A percentile compares a stretch with the other conserved stretches of the same genome.
These are phyloP conservation scores for Geotrichum fermentans DNA, from an alignment of 1,139 yeast genomes.

Conservation along the genomic window DNA sequence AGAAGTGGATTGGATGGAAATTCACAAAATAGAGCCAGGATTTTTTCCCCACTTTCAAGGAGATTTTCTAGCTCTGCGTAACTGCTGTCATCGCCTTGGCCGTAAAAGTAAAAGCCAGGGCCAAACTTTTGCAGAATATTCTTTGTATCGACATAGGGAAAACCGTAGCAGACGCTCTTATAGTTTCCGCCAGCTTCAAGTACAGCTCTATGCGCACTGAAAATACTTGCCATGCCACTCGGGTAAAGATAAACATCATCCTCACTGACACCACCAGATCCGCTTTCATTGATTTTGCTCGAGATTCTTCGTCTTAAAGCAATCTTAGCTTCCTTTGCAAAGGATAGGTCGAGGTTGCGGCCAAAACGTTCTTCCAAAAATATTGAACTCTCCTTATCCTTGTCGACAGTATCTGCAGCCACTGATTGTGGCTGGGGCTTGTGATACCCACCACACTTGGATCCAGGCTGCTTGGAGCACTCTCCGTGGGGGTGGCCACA, in stretches of 20 bases:
- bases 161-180: constrained; percentile 87
- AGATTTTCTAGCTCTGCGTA: constrained; percentile 54
- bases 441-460: constrained; percentile 20
- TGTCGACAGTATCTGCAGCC: constrained; percentile 11
- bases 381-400: constrained; percentile 52
- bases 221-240: constrained; percentile 90
- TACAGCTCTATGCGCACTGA: constrained; percentile 69
- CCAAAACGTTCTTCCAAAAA: constrained; percentile 89
- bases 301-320: constrained; percentile 74
- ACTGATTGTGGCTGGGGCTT: constrained; percentile 10
- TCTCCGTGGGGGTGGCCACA: constrained; percentile 6
- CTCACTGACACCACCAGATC: constrained; percentile 37
- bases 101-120: constrained; percentile 71
- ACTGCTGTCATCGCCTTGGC: constrained; percentile 65
- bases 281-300: constrained; percentile 53
- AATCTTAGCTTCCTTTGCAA: constrained; percentile 67
- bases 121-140: constrained; percentile 86
- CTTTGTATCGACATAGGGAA: constrained; percentile 90
- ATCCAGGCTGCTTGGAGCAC: constrained; percentile 17
- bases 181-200: constrained; percentile 37
- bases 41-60: constrained; percentile 57
- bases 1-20: constrained; percentile 90
- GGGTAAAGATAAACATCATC: constrained; percentile 80
- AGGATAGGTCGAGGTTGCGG: constrained; percentile 72
- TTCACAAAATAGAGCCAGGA: constrained; percentile 77